Conservation (phyloP, 192 early-diverging fungal genomes). For the Physocladia obscura region DNA sequence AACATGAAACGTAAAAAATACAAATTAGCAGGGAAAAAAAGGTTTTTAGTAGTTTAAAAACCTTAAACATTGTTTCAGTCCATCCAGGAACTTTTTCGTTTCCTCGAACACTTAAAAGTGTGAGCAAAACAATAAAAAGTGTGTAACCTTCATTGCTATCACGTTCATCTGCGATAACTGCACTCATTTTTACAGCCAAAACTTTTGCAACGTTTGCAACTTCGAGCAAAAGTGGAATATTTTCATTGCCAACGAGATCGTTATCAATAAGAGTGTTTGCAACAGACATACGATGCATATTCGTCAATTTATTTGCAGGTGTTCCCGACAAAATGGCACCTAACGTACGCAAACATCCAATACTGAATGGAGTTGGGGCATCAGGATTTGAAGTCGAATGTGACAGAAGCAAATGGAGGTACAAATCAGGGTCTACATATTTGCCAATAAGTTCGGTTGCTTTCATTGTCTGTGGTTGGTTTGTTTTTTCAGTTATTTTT, state of each 20-base stretch:
- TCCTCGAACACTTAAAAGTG: constrained; percentile 34
- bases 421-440: constrained; percentile 49
- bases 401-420: constrained; percentile 36
- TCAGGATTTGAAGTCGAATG: constrained; percentile 38
- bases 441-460: constrained; percentile 40
- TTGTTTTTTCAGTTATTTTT: neutral
- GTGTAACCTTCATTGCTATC: constrained; percentile 20
- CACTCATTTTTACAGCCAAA: constrained; percentile 28
- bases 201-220: constrained; percentile 34
- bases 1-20: too few relatives aligned
- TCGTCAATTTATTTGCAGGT: neutral
- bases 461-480: too few relatives aligned
- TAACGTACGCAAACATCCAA: constrained; percentile 45
- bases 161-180: neutral
- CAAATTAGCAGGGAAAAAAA: neutral
- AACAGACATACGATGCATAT: constrained; percentile 9
- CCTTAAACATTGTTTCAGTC: constrained; percentile 20
- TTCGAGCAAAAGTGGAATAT: constrained; percentile 36
- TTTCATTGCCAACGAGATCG: constrained; percentile 47
- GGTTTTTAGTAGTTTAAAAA: constrained; percentile 11
- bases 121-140: constrained; percentile 37
- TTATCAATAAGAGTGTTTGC: constrained; percentile 31
- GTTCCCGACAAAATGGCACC: constrained; percentile 41
- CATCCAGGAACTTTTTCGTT: constrained; percentile 40
- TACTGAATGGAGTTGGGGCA: constrained; percentile 31